Evolutionary conservation across 2,329 filamentous ascomycete genomes (phyloP), one percentile per base, ranked within the genome.

Genomic region (Fusarium agapanthi): DNA sequence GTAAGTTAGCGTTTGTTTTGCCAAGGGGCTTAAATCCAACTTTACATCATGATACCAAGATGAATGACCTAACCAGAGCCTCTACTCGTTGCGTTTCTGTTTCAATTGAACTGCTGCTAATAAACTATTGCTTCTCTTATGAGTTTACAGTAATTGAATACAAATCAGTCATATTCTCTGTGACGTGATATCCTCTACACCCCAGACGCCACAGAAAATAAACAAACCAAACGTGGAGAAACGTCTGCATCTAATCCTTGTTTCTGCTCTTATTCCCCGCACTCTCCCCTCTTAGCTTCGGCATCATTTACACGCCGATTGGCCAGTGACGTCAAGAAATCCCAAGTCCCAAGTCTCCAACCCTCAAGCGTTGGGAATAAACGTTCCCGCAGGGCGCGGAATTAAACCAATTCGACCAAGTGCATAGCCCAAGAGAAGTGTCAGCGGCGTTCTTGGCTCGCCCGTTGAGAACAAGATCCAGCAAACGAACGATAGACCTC

Each of bases 391-490:
- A 55, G 28, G 60, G 45, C 45, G 65, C 47, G 69, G 65, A 69
- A 72, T 66, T 74, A 35, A 24, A 32, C 40, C 32, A 13, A 54
- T 28, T 54, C 20, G 18, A 26, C 16, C n/a, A 41, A n/a, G 15
- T 41, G 43, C 22, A 15, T 50, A 7, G 30, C 47, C 40, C 3
- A 56, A 18, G 16, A 26, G 7, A 67, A 54, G 54, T 76, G 70
- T 75, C 73, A 77, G 75, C 34, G 69, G 75, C 71, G 69, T 62
- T 58, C 44, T 69, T 75, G 59, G 61, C 65, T 67, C 32, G 30
- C 61, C 26, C 53, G 32, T 65, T 20, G 5, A 37, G 20, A 58
- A 12, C 41, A 48, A 26, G 20, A 40, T 34, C 34, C 12, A 30
- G 38, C 22, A 24, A 44, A 54, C 30, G 24, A 56, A 34, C 32